These are phyloP conservation scores for Alternaria rosae DNA, from an alignment of 2,329 filamentous ascomycete genomes.

Conservation along the genomic window DNA sequence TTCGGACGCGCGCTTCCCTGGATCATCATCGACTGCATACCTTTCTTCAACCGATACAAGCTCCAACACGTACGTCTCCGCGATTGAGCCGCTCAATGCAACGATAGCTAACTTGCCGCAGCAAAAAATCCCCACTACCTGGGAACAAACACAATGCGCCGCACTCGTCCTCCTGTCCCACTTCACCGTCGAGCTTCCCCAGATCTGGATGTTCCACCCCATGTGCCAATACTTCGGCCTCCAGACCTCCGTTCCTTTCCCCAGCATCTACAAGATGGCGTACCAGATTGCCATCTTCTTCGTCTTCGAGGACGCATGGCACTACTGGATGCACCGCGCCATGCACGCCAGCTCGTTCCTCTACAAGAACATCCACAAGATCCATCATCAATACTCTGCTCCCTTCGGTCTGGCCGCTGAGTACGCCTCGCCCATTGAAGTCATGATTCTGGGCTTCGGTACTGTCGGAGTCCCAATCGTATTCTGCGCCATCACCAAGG, in stretches of 20 bases:
- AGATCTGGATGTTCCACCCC: constrained; percentile 99
- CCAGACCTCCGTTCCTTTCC: constrained; percentile 88
- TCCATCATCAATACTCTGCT: constrained; percentile 98
- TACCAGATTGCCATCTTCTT: constrained; percentile 95
- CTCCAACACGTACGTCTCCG: constrained; percentile 75
- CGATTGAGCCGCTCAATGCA: not conserved
- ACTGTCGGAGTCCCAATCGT: constrained; percentile 82
- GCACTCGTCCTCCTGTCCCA: constrained; percentile 91
- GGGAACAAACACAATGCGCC: constrained; percentile 94
- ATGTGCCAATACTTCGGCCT: constrained; percentile 93
- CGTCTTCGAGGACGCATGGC: constrained; percentile 94
- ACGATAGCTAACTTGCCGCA: constrained; percentile 42
- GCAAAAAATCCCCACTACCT: constrained; percentile 87
- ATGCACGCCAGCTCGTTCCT: constrained; percentile 89
- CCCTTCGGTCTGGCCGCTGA: constrained; percentile 96
- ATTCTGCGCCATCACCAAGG: constrained; percentile 81
- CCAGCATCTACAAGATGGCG: constrained; percentile 82
- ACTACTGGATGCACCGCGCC: constrained; percentile 94
- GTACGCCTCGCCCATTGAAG: constrained; percentile 97
- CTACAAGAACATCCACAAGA: constrained; percentile 97
- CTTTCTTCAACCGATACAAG: constrained; percentile 92
- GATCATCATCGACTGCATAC: constrained; percentile 89
- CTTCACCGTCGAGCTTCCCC: constrained; percentile 96
- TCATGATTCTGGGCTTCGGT: constrained; percentile 91
- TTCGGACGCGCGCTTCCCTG: constrained; percentile 91